Base-by-base conservation (phyloP, 768 basidiomycete genomes). In the Serendipita vermifera region DNA sequence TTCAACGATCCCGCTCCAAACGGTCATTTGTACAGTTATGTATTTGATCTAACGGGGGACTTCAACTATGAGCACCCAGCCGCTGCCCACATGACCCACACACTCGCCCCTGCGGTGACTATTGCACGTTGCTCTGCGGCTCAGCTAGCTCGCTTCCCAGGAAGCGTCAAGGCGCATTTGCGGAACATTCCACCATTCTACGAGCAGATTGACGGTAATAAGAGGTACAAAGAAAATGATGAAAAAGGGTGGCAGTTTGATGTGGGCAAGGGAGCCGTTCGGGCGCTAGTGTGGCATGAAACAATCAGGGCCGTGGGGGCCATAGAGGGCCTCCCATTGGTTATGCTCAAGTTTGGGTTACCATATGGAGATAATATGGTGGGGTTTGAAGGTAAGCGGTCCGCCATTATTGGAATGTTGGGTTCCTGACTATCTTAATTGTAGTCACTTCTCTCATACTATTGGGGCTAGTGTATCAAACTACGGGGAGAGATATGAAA, bases 161-260 rank as follows among this genome's bases (percentile, higher is more conserved):
- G 35, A 9, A 36, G 9, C 35, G 35, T 36, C 35, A 36, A 36
- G 35, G 35, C 35, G 35, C n/a, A 36, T n/a, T 9, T 36, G 35
- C 35, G 35, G 9, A n/a, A n/a, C 35, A 9, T 36, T n/a, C 35
- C 35, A 9, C 35, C 35, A 9, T 36, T 36, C n/a, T 36, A 36
- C 35, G n/a, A 36, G 9, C 35, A 36, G 9, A 36, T 9, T 9
- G 35, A 36, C n/a, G 9, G 9, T 9, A 9, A 9, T n/a, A n/a
- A 36, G n/a, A 36, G n/a, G 35, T 36, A 36, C 35, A 36, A 36
- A n/a, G 35, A 36, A n/a, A n/a, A n/a, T n/a, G 35, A 36, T n/a
- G 35, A 36, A 9, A 9, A n/a, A 36, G 35, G 9, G 35, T 36
- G 35, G 35, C 9, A 36, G 35, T n/a, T n/a, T 7, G 68, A 72